Conservation (phyloP, 441 rosid genomes). For the Populus hybrid region DNA sequence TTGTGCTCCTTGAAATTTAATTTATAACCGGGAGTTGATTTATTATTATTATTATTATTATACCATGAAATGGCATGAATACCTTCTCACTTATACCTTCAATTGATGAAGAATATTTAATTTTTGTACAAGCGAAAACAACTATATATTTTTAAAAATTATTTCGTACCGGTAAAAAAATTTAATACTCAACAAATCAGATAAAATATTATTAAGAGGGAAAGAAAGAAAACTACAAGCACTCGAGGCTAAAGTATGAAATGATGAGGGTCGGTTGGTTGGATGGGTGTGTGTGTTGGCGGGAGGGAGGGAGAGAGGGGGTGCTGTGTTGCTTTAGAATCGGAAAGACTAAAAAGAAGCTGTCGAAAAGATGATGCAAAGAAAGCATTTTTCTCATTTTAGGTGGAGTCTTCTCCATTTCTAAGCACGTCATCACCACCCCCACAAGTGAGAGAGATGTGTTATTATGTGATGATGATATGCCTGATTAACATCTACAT, state of each 20-base stretch:
- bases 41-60: no score
- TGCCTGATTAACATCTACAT: constrained; percentile 8
- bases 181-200: no score
- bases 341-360: constrained; percentile 13
- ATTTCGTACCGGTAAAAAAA: no score
- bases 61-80: no score
- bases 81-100: no score
- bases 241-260: constrained; percentile 20
- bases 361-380: constrained; percentile 25
- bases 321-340: constrained; percentile 15
- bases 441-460: not conserved
- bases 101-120: no score
- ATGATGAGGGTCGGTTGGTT: constrained; percentile 30
- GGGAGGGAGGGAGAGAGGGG: not conserved
- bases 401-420: not conserved
- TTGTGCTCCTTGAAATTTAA: no score
- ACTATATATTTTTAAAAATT: no score
- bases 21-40: no score
- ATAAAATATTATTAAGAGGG: no score
- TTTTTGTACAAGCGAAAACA: no score
- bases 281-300: constrained; percentile 12
- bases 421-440: constrained; percentile 13
- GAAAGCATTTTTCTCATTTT: constrained; percentile 36
- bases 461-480: constrained; percentile 1
- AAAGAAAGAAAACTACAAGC: not conserved